A percentile compares a stretch with the other conserved stretches of the same genome.
These are phyloP conservation scores for Chaetomium fimeti DNA, from an alignment of 495 filamentous ascomycete genomes.

Conservation along the genomic window DNA sequence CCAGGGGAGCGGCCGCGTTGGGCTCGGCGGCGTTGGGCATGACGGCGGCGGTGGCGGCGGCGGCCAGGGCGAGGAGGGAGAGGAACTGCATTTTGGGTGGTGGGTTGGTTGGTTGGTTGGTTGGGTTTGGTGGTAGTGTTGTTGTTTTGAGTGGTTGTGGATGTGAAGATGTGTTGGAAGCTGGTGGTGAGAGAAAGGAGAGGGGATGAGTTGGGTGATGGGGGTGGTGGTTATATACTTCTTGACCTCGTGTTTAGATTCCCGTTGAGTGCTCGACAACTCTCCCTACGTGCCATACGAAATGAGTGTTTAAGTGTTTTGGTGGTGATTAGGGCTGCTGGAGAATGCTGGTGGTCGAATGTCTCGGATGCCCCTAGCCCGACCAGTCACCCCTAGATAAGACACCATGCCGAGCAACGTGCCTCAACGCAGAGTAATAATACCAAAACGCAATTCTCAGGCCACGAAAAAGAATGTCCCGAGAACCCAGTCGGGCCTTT, in stretches of 20 bases:
- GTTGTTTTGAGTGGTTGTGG: not conserved
- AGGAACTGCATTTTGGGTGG: slow-evolving; percentile 32
- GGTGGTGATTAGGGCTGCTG: not conserved
- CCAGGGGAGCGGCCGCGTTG: slow-evolving; percentile 8
- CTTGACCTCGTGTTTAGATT: not conserved
- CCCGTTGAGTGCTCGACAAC: not conserved
- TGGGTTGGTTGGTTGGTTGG: not conserved
- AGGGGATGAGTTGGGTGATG: slow-evolving; percentile 7
- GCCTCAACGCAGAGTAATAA: not conserved
- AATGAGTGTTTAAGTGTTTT: slow-evolving; percentile 1
- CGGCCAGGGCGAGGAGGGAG: slow-evolving; percentile 27
- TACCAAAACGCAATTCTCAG: not conserved
- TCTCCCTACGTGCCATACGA: slow-evolving; percentile 7
- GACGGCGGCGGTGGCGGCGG: slow-evolving; percentile 24
- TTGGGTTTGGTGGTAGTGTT: not conserved
- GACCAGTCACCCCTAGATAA: not conserved
- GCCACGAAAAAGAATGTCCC: not conserved
- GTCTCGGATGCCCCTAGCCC: slow-evolving; percentile 15
- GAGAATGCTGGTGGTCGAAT: slow-evolving; percentile 7
- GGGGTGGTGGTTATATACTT: slow-evolving; percentile 7
- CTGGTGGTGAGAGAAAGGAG: slow-evolving; percentile 3
- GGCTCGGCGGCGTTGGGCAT: not conserved
- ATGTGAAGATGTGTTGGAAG: slow-evolving; percentile 4
- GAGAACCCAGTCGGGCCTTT: slow-evolving; percentile 4
- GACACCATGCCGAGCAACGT: not conserved